A percentile compares a stretch with the other conserved stretches of the same genome.
phyloP scores from a whole-genome alignment of 2,329 filamentous ascomycete genomes.

The Claviceps sorghi region DNA sequence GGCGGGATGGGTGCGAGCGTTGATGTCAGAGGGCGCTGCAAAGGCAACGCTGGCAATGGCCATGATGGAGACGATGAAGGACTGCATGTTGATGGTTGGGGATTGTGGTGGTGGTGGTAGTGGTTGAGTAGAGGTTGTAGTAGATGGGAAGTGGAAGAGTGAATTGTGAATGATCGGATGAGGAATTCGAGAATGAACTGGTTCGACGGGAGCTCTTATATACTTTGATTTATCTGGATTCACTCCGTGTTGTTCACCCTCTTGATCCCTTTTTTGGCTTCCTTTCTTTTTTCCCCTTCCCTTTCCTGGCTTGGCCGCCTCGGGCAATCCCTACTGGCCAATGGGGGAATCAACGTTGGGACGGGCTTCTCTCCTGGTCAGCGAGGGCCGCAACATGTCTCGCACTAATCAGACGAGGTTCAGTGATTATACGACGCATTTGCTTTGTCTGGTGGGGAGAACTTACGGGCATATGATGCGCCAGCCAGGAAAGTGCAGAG shows the following conservation, averaged over 20 bases:
- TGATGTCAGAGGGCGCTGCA: slow-evolving; percentile 1
- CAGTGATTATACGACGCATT: not conserved
- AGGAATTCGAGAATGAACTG: not conserved
- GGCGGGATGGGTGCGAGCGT: not conserved
- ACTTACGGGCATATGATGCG: not conserved
- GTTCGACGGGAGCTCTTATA: not conserved
- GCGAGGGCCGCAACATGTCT: not conserved
- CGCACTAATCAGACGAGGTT: not conserved
- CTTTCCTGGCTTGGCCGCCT: not conserved
- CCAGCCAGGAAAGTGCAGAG: not conserved
- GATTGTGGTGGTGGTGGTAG: not conserved
- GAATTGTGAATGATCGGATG: not conserved
- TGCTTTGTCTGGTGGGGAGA: not conserved
- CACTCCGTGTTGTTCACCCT: not conserved
- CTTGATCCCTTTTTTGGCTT: too few relatives aligned
- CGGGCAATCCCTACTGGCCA: not conserved
- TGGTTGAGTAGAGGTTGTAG: not conserved
- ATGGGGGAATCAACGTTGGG: too few relatives aligned
- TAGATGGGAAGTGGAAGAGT: not conserved
- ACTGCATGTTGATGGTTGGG: slow-evolving; percentile 2
- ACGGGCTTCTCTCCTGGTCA: not conserved
- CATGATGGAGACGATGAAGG: slow-evolving; percentile 1
- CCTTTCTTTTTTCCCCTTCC: not conserved
- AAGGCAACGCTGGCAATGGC: slow-evolving; percentile 1
- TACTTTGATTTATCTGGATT: not conserved